Evolutionary conservation across 2,329 filamentous ascomycete genomes (phyloP).

Genomic region (Pseudogymnoascus sp.): DNA sequence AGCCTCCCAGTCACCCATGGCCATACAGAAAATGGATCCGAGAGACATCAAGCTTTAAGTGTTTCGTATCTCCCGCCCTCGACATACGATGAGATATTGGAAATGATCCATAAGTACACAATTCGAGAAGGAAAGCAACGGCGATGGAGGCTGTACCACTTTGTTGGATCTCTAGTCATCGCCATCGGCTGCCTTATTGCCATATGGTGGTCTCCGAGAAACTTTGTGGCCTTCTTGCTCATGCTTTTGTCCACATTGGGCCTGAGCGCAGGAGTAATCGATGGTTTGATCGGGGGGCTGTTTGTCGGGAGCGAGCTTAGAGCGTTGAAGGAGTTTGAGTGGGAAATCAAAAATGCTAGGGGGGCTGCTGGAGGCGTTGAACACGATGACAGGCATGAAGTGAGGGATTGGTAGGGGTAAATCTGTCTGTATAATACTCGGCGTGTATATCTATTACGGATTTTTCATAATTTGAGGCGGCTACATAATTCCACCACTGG

Average conservation of each 20-base stretch:
- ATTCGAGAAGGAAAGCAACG: slow-evolving; percentile 66
- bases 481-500: not conserved
- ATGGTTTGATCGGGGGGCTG: slow-evolving; percentile 78
- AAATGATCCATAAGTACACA: slow-evolving; percentile 61
- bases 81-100: slow-evolving; percentile 66
- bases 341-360: slow-evolving; percentile 73
- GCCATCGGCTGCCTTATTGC: slow-evolving; percentile 70
- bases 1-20: slow-evolving; percentile 18
- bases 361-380: slow-evolving; percentile 25
- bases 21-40: slow-evolving; percentile 17
- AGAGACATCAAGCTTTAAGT: slow-evolving; percentile 13
- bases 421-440: not conserved
- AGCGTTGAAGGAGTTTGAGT: slow-evolving; percentile 83
- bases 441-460: not conserved
- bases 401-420: slow-evolving; percentile 25
- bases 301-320: slow-evolving; percentile 82
- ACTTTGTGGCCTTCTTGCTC: slow-evolving; percentile 73
- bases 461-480: not conserved
- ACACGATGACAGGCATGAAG: slow-evolving; percentile 18
- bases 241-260: slow-evolving; percentile 73
- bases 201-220: slow-evolving; percentile 76
- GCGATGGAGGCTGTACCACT: slow-evolving; percentile 66
- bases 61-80: slow-evolving; percentile 35
- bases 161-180: slow-evolving; percentile 58
- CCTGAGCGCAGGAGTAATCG: slow-evolving; percentile 67